Percentiles rank a stretch among this genome's conserved stretches.
phyloP scores from a whole-genome alignment of 2,329 filamentous ascomycete genomes.

The Colletotrichum filicis region DNA sequence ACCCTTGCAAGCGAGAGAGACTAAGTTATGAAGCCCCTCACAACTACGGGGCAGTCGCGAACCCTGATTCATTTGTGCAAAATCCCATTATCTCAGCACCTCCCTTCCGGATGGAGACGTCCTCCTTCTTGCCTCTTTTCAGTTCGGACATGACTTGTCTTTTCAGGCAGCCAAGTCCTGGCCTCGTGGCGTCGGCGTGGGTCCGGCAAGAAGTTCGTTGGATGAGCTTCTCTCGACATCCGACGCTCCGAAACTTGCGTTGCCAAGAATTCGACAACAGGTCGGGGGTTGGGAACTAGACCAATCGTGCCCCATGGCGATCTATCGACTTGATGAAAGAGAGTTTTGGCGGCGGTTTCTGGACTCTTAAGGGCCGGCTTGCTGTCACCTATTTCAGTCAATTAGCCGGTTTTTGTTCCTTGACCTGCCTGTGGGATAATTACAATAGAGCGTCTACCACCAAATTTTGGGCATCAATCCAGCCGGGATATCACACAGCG shows the following conservation, averaged over 20 bases:
- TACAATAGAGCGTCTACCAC: too few relatives aligned
- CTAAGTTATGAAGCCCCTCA: conserved; percentile 8
- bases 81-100: background rate
- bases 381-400: background rate
- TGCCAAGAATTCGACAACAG: conserved; percentile 10
- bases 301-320: background rate
- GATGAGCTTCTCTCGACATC: background rate
- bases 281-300: background rate
- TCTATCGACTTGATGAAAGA: background rate
- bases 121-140: background rate
- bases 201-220: background rate
- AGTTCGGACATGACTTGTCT: conserved; percentile 6
- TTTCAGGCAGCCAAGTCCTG: conserved; percentile 7
- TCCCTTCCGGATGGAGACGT: background rate
- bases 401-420: background rate
- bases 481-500: background rate
- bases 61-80: conserved; percentile 25
- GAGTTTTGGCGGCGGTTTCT: conserved; percentile 6
- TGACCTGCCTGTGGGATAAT: too few relatives aligned
- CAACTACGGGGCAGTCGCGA: conserved; percentile 7
- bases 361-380: background rate
- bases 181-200: conserved; percentile 9
- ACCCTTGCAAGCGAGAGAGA: conserved; percentile 14
- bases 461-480: background rate
- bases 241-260: background rate